Percentiles rank a stretch among this genome's conserved stretches.
Evolutionary conservation across 306 rosid species (phyloP).

Genomic region (Dryas drummondii): DNA sequence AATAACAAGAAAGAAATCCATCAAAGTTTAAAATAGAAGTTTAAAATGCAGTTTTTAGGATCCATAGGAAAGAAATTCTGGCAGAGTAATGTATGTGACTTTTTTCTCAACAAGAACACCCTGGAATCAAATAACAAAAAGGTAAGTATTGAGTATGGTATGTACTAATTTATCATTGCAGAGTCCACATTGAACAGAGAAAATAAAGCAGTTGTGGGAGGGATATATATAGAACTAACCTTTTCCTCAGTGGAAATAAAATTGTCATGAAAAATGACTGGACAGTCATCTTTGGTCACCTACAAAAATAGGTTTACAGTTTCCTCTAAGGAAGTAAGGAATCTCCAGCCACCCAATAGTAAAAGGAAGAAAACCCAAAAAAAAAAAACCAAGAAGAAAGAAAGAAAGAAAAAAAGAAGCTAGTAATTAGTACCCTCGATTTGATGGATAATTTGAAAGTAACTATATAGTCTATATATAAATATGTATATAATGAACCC

Average conservation of each 20-base stretch:
- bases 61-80: conserved; percentile 70
- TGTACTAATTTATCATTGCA: not conserved
- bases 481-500: no score
- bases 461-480: no score
- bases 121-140: conserved; percentile 33
- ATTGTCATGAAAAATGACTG: conserved; percentile 79
- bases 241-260: conserved; percentile 49
- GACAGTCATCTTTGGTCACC: conserved; percentile 80
- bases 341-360: conserved; percentile 19
- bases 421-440: not conserved
- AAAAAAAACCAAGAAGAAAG: conserved; percentile 3
- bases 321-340: conserved; percentile 7
- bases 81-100: conserved; percentile 48
- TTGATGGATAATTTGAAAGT: not conserved
- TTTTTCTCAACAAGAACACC: conserved; percentile 63
- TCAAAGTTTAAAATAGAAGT: no score
- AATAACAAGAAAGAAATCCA: no score
- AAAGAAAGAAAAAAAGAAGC: conserved; percentile 10
- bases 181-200: not conserved
- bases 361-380: conserved; percentile 7
- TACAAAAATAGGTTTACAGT: conserved; percentile 46
- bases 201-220: not conserved
- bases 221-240: conserved; percentile 34
- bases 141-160: not conserved
- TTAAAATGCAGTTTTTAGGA: no score